phyloP scores from a whole-genome alignment of 805 yeast genomes.

The Yarrowia deformans region DNA sequence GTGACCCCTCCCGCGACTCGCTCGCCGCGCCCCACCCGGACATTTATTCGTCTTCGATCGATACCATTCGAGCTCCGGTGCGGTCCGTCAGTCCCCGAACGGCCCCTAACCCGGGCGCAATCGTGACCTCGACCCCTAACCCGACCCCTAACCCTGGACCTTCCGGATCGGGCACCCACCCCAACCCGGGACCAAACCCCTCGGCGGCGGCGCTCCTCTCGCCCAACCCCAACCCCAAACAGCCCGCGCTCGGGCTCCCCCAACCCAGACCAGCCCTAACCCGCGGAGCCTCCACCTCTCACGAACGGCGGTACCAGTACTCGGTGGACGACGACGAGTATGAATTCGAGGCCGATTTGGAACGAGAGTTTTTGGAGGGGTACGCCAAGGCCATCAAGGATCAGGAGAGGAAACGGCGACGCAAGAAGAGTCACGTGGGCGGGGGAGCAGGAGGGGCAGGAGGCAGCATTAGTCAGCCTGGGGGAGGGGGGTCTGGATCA shows the following conservation, averaged over 20 bases:
- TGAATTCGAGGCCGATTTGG: slow-evolving; percentile 69
- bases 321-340: slow-evolving; percentile 84
- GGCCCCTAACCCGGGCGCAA: background rate
- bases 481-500: no score
- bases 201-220: background rate
- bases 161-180: no score
- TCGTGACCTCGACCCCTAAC: background rate
- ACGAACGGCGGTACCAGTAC: slow-evolving; percentile 54
- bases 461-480: background rate
- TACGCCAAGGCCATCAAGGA: slow-evolving; percentile 71
- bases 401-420: slow-evolving; percentile 46
- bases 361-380: slow-evolving; percentile 72
- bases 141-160: slow-evolving; percentile 1
- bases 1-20: slow-evolving; percentile 10
- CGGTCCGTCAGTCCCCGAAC: slow-evolving; percentile 2
- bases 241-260: background rate
- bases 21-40: background rate
- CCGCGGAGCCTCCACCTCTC: slow-evolving; percentile 17
- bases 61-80: slow-evolving; percentile 10
- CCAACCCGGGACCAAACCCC: background rate
- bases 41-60: slow-evolving; percentile 35
- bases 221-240: slow-evolving; percentile 1
- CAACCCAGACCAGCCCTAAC: slow-evolving; percentile 17
- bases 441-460: background rate
- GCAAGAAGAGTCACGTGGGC: background rate